These are phyloP conservation scores for Melampsora americana DNA, from an alignment of 1,284 basidiomycete genomes.

Conservation along the genomic window DNA sequence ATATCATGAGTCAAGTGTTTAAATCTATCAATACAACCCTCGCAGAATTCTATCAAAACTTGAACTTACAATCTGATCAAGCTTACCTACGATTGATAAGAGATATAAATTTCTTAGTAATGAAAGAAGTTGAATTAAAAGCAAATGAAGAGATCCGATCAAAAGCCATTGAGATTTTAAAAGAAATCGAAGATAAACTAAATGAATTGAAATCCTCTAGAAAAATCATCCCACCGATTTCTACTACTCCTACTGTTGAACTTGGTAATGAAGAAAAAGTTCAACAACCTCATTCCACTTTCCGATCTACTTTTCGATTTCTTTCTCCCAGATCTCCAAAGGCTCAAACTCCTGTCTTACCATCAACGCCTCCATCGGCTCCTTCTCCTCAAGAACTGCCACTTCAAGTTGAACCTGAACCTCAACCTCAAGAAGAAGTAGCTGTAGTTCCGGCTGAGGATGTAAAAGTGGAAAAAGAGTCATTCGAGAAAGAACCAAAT, in stretches of 20 bases:
- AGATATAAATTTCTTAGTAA: conserved; percentile 47
- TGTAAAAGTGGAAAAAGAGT: too few species aligned
- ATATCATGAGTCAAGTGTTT: conserved; percentile 86
- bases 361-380: neutral
- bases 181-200: conserved; percentile 1
- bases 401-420: neutral
- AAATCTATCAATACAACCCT: conserved; percentile 83
- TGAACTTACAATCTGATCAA: conserved; percentile 73
- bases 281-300: neutral
- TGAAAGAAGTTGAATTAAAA: conserved; percentile 49
- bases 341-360: neutral
- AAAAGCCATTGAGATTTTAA: conserved; percentile 1
- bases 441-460: neutral
- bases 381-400: neutral
- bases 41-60: conserved; percentile 73
- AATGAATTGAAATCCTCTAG: neutral
- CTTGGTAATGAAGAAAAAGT: too few species aligned
- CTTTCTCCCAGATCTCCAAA: conserved; percentile 19
- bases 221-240: neutral
- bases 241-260: neutral
- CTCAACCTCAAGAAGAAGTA: neutral
- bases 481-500: too few species aligned
- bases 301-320: conserved; percentile 29
- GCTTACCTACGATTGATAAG: conserved; percentile 63
- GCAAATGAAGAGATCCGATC: conserved; percentile 38